A percentile compares a stretch with the other conserved stretches of the same genome.
Conservation (phyloP, 2,329 filamentous ascomycete species). For the Phoma herbarum region DNA sequence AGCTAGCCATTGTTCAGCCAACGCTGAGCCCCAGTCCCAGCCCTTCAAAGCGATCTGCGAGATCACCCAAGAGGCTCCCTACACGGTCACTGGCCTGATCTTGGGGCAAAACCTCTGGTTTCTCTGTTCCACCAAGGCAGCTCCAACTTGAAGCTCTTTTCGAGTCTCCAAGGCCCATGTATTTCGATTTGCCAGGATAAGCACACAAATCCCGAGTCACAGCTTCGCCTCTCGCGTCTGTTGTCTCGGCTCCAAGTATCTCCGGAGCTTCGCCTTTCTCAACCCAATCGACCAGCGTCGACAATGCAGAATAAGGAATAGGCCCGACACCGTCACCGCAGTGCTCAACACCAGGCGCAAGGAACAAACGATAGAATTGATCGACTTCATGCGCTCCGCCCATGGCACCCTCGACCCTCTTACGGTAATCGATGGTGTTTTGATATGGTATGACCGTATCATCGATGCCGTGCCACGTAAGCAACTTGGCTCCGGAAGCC, state of each 20-base stretch:
- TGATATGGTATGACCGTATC: constrained; percentile 39
- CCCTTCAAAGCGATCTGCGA: constrained; percentile 31
- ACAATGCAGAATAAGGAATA: constrained; percentile 28
- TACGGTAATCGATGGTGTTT: constrained; percentile 37
- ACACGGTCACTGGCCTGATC: constrained; percentile 20
- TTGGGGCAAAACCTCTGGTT: constrained; percentile 14
- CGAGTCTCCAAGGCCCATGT: constrained; percentile 28
- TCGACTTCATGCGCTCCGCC: constrained; percentile 37
- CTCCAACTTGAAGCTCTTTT: constrained; percentile 35
- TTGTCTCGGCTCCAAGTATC: constrained; percentile 31
- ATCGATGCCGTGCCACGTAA: constrained; percentile 42
- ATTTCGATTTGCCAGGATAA: constrained; percentile 31
- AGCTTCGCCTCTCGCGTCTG: constrained; percentile 26
- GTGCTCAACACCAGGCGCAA: constrained; percentile 42
- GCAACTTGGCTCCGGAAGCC: constrained; percentile 36
- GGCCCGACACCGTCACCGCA: constrained; percentile 35
- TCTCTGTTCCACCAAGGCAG: constrained; percentile 33
- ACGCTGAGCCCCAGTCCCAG: constrained; percentile 32
- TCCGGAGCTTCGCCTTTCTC: constrained; percentile 38
- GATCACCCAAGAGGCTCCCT: constrained; percentile 27
- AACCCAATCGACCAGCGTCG: constrained; percentile 41
- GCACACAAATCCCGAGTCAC: constrained; percentile 34
- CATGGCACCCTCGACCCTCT: constrained; percentile 36
- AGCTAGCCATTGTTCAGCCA: constrained; percentile 13
- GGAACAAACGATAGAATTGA: constrained; percentile 44